Percentiles rank a stretch among this genome's conserved stretches.
phyloP scores from a whole-genome alignment of 805 yeast genomes.

The Barnettozyma pratensis region DNA sequence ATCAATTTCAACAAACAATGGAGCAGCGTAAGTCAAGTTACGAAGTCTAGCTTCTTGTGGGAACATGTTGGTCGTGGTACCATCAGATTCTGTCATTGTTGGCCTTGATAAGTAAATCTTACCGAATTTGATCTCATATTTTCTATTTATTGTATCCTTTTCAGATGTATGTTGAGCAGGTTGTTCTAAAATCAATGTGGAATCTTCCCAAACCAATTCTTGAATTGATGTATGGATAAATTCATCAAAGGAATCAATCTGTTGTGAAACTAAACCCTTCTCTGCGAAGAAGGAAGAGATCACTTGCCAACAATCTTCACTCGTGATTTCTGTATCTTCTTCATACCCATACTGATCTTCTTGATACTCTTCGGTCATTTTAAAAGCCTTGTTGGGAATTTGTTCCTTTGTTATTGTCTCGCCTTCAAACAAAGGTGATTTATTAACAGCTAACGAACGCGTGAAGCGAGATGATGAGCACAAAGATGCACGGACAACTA shows the following conservation, averaged over 20 bases:
- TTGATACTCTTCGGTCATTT: slow-evolving; percentile 27
- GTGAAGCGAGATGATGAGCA: neutral
- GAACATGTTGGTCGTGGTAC: slow-evolving; percentile 97
- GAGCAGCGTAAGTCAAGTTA: slow-evolving; percentile 93
- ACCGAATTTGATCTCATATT: slow-evolving; percentile 97
- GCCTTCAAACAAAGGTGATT: neutral
- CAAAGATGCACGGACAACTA: neutral
- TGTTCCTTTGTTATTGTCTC: slow-evolving; percentile 1
- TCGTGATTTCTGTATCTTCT: slow-evolving; percentile 57
- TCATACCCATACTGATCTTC: slow-evolving; percentile 55
- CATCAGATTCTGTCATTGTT: slow-evolving; percentile 98
- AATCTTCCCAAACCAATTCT: slow-evolving; percentile 94
- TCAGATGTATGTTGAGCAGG: slow-evolving; percentile 97
- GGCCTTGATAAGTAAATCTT: slow-evolving; percentile 95
- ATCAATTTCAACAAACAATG: slow-evolving; percentile 92
- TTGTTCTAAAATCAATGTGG: slow-evolving; percentile 90
- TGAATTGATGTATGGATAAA: slow-evolving; percentile 95
- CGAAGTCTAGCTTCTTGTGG: slow-evolving; percentile 98
- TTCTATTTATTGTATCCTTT: slow-evolving; percentile 80
- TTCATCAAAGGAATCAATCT: slow-evolving; percentile 96
- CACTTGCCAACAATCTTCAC: slow-evolving; percentile 99
- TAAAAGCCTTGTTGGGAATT: neutral
- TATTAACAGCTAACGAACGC: neutral
- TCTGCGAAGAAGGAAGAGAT: slow-evolving; percentile 94
- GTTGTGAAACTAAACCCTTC: slow-evolving; percentile 96